Conservation (phyloP, 495 filamentous ascomycete species). For the Thermothielavioides terrestris region DNA sequence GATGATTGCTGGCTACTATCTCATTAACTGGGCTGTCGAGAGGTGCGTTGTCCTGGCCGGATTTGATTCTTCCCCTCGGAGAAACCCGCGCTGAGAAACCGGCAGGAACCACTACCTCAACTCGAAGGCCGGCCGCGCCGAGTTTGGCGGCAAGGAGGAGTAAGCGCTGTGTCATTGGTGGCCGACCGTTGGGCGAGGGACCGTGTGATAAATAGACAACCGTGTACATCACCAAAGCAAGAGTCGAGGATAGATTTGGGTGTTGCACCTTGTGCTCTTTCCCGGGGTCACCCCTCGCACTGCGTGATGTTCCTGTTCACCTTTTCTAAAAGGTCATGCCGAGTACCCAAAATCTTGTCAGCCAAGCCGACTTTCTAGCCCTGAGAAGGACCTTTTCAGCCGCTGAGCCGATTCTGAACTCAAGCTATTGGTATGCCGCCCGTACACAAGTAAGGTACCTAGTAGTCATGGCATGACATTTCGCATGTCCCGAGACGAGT, state of each 20-base stretch:
- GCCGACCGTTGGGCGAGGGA: not conserved
- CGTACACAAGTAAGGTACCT: too few relatives aligned
- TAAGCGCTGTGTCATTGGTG: constrained; percentile 19
- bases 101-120: constrained; percentile 86
- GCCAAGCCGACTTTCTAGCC: too few relatives aligned
- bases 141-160: constrained; percentile 41
- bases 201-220: constrained; percentile 24
- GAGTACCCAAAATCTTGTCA: too few relatives aligned
- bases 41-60: too few relatives aligned
- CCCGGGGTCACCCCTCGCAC: too few relatives aligned
- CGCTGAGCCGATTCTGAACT: too few relatives aligned
- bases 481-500: too few relatives aligned
- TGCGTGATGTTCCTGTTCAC: too few relatives aligned
- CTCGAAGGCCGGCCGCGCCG: constrained; percentile 74
- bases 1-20: constrained; percentile 61
- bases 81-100: constrained; percentile 4
- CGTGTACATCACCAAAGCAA: constrained; percentile 23
- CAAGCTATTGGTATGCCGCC: too few relatives aligned
- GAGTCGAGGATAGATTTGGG: constrained; percentile 13
- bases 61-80: constrained; percentile 18
- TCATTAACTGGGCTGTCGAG: constrained; percentile 80
- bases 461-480: too few relatives aligned
- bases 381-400: too few relatives aligned
- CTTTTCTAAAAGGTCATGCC: too few relatives aligned
- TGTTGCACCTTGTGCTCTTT: not conserved